Conservation (phyloP, 345 rosid genomes). For the Citrus mangshanensis region DNA sequence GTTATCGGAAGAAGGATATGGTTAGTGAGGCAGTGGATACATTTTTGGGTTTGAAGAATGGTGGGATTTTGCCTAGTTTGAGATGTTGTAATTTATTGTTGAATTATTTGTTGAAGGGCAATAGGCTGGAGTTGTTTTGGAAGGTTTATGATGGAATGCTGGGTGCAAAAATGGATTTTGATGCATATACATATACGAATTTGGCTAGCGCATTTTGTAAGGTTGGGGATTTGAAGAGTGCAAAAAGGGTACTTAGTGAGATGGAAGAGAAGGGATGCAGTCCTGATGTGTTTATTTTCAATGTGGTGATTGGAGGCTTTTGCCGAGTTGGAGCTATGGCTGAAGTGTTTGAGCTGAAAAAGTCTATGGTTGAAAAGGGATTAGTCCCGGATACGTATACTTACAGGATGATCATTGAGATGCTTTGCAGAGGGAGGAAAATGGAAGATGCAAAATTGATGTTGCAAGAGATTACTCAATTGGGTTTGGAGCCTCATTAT, state of each 20-base stretch:
- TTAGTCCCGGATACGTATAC: constrained; percentile 11
- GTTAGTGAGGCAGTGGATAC: constrained; percentile 28
- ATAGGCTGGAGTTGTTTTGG: constrained; percentile 33
- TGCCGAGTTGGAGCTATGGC: constrained; percentile 28
- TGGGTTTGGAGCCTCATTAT: constrained; percentile 32
- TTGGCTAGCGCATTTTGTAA: constrained; percentile 26
- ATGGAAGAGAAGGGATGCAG: constrained; percentile 34
- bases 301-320: constrained; percentile 28
- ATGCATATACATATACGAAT: constrained; percentile 27
- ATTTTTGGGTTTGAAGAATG: constrained; percentile 20
- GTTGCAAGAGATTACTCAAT: constrained; percentile 24
- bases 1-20: constrained; percentile 20
- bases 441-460: constrained; percentile 25
- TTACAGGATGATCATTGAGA: constrained; percentile 20
- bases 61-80: constrained; percentile 20
- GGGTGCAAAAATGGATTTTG: constrained; percentile 17
- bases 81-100: constrained; percentile 32
- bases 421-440: constrained; percentile 24
- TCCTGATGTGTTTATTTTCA: constrained; percentile 26
- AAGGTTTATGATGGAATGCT: constrained; percentile 28
- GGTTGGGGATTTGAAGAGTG: constrained; percentile 26
- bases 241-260: constrained; percentile 18
- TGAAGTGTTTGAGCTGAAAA: constrained; percentile 27
- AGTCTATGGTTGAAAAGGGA: constrained; percentile 28
- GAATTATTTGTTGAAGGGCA: constrained; percentile 30